These are phyloP conservation scores for Fragosphaeria purpurea DNA, from an alignment of 2,329 filamentous ascomycete genomes.

Conservation along the genomic window DNA sequence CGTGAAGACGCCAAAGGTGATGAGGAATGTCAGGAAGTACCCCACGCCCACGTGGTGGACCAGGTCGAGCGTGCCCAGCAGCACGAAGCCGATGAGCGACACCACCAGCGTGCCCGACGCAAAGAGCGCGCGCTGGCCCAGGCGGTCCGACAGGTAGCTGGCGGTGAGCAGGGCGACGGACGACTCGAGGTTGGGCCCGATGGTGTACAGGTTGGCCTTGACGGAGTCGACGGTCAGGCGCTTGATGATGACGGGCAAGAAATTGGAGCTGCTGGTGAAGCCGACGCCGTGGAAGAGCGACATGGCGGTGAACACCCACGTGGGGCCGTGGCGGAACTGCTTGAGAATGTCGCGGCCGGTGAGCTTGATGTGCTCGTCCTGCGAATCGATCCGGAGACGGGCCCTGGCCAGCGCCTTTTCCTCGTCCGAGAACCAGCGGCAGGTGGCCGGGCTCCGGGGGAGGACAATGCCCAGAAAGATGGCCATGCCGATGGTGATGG, in stretches of 20 bases:
- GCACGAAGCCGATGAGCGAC: constrained; percentile 68
- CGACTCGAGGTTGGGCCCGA: constrained; percentile 68
- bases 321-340: constrained; percentile 41
- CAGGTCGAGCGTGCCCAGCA: constrained; percentile 59
- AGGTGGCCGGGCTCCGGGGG: constrained; percentile 30
- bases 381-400: constrained; percentile 51
- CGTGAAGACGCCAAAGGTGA: constrained; percentile 69
- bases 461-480: constrained; percentile 52
- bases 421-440: constrained; percentile 49
- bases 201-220: constrained; percentile 69
- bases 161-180: constrained; percentile 60
- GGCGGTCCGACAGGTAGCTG: constrained; percentile 42
- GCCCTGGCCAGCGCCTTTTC: constrained; percentile 18
- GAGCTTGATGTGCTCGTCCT: constrained; percentile 65
- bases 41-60: constrained; percentile 51
- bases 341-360: constrained; percentile 57
- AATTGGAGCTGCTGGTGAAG: constrained; percentile 37
- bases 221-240: constrained; percentile 24
- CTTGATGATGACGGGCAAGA: constrained; percentile 15
- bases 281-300: constrained; percentile 52
- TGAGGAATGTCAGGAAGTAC: constrained; percentile 72
- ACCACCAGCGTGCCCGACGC: constrained; percentile 64
- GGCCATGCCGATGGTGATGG: constrained; percentile 49
- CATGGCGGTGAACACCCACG: constrained; percentile 40
- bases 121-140: constrained; percentile 61